Base-by-base conservation (phyloP, 1,284 basidiomycete species). In the Sanguinoderma infundibulare region DNA sequence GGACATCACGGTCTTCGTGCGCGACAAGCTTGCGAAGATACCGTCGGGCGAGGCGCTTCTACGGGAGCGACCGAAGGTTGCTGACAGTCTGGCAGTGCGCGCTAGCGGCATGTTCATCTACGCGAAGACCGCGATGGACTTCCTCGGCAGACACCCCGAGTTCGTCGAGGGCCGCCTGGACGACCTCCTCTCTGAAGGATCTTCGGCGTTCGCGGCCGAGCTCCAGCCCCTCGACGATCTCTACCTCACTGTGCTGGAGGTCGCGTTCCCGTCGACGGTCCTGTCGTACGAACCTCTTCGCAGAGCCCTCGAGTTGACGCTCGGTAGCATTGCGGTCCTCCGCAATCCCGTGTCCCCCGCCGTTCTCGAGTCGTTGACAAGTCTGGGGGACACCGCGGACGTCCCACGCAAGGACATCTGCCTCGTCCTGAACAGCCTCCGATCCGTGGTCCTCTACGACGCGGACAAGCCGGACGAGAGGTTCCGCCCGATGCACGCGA, bases 41-140 rank as follows among this genome's bases (percentile, higher is more conserved):
- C 35, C 26, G 5, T 32, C 44, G 6, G 53, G 49, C 30, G 22
- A 50, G 17, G 34, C 28, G 6, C 39, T 59, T 15, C 30, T 47
- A 8, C 24, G 24, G 12, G 22, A 50, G 14, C 44, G 49, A 14
- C 55, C 54, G 2, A 26, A 53, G 4, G 34, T 61, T 7, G 52
- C 58, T 20, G 10, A 20, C 1, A 3, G 22, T 3, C 54, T 67
- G 10, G 56, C 55, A 1, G 20, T 42, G 34, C 30, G 35, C 10
- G 51, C 65, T 1, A 55, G 57, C 5, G 60, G 62, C 8, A 44
- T 60, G n/a, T 64, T 66, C 55, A 35, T 64, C 0, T 66, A 64
- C 49, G 62, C 62, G 0, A 47, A 40, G 17, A 59, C 57, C 6
- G 62, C 59, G 1, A 28, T 55, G 17, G 57, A 61, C 38, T 61